Evolutionary conservation across 108 stramenopile genomes (phyloP).

Genomic region (Pseudonitzschia multistriata): DNA sequence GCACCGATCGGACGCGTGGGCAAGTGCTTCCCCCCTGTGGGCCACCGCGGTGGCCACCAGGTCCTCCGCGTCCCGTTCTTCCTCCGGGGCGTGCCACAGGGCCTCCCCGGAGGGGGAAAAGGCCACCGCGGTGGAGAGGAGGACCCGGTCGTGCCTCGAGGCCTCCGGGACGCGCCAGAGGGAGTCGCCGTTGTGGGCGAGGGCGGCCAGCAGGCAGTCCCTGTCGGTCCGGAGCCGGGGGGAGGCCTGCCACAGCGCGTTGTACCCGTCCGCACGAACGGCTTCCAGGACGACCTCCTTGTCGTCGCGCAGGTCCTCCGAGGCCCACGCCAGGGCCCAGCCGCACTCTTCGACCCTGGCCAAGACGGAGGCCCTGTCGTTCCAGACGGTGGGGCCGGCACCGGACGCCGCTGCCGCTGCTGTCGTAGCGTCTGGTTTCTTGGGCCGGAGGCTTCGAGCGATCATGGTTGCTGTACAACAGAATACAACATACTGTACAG

Average conservation of each 20-base stretch:
- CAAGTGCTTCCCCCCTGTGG: not conserved
- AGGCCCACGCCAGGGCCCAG: constrained; percentile 1
- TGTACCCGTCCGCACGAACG: not conserved
- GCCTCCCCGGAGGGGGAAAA: not conserved
- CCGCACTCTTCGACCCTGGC: not conserved
- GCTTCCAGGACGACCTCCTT: constrained; percentile 2
- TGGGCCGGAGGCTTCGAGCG: too few relatives aligned
- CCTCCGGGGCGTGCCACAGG: too few relatives aligned
- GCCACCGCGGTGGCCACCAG: not conserved
- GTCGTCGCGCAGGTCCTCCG: not conserved
- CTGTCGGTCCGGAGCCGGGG: not conserved
- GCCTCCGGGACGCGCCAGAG: not conserved
- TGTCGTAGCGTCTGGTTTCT: too few relatives aligned
- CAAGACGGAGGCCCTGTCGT: not conserved
- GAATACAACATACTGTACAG: too few relatives aligned
- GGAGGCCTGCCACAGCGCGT: constrained; percentile 2
- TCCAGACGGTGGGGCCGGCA: not conserved
- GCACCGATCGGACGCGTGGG: not conserved
- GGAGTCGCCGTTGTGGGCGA: not conserved
- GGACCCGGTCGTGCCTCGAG: not conserved
- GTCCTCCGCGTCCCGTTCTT: not conserved
- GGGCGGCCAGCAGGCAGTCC: constrained; percentile 1
- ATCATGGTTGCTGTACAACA: too few relatives aligned
- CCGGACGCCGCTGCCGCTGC: not conserved
- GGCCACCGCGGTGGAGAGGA: not conserved